Conservation (phyloP, 2,329 filamentous ascomycete species). For the Leptographium lundbergii region DNA sequence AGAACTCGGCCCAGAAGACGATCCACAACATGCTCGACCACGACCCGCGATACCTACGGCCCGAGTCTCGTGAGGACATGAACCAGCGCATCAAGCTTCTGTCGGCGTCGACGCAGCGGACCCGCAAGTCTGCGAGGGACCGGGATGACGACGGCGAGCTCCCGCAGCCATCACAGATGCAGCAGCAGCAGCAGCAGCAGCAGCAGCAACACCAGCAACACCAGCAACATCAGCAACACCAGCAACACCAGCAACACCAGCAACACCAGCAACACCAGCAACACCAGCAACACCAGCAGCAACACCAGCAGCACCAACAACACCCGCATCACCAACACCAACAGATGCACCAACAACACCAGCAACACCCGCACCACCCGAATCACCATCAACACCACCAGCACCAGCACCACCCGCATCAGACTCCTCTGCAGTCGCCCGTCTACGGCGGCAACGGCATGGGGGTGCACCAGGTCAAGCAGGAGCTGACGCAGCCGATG, state of each 20-base stretch:
- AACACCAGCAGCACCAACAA: conserved; percentile 4
- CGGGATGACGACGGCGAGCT: neutral
- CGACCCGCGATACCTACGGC: conserved; percentile 44
- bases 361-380: conserved; percentile 2
- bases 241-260: neutral
- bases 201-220: neutral
- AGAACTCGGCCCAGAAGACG: conserved; percentile 46
- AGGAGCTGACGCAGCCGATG: neutral
- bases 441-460: neutral
- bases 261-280: neutral
- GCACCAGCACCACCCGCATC: conserved; percentile 1
- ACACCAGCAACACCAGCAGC: conserved; percentile 2
- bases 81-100: conserved; percentile 34
- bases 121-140: conserved; percentile 10
- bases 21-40: conserved; percentile 44
- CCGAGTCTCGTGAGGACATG: conserved; percentile 38
- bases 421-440: neutral
- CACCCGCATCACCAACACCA: conserved; percentile 2
- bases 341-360: conserved; percentile 3
- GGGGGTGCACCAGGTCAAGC: neutral
- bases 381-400: conserved; percentile 2
- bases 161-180: conserved; percentile 1
- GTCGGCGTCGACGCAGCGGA: conserved; percentile 24
- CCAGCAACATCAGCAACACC: conserved; percentile 3
- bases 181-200: conserved; percentile 1